Conservation (phyloP, 768 basidiomycete species). For the Amanita rimosa region DNA sequence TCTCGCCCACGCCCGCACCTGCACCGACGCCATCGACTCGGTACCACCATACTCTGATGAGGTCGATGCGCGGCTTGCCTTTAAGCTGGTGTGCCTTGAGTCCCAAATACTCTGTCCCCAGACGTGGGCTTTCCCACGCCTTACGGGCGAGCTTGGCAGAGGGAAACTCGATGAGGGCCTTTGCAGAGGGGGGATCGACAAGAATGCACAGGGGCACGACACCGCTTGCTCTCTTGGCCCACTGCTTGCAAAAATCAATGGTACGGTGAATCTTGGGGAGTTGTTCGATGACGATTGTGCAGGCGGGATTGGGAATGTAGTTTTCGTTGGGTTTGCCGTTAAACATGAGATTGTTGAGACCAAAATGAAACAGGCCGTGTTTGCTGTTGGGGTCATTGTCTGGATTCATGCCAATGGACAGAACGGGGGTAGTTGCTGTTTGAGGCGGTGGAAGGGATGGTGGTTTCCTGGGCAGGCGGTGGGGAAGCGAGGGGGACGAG, state of each 20-base stretch:
- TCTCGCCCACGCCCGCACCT: constrained; percentile 29
- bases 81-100: constrained; percentile 26
- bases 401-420: constrained; percentile 32
- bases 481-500: not conserved
- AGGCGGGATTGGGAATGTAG: constrained; percentile 34
- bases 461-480: not conserved
- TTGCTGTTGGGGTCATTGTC: constrained; percentile 33
- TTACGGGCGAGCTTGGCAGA: constrained; percentile 29
- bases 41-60: constrained; percentile 40
- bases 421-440: not conserved
- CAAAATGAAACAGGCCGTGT: constrained; percentile 32
- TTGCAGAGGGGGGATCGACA: constrained; percentile 28
- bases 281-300: constrained; percentile 46
- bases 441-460: constrained; percentile 9
- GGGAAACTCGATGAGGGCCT: constrained; percentile 41
- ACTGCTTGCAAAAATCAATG: constrained; percentile 27
- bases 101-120: constrained; percentile 20
- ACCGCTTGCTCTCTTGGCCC: constrained; percentile 29
- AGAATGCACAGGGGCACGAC: constrained; percentile 27
- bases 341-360: not conserved
- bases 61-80: constrained; percentile 31
- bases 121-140: constrained; percentile 38
- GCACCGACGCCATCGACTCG: constrained; percentile 29
- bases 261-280: constrained; percentile 38
- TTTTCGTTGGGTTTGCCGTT: not conserved